phyloP scores from a whole-genome alignment of 192 early-diverging fungal species.

The Linnemannia hyalina region DNA sequence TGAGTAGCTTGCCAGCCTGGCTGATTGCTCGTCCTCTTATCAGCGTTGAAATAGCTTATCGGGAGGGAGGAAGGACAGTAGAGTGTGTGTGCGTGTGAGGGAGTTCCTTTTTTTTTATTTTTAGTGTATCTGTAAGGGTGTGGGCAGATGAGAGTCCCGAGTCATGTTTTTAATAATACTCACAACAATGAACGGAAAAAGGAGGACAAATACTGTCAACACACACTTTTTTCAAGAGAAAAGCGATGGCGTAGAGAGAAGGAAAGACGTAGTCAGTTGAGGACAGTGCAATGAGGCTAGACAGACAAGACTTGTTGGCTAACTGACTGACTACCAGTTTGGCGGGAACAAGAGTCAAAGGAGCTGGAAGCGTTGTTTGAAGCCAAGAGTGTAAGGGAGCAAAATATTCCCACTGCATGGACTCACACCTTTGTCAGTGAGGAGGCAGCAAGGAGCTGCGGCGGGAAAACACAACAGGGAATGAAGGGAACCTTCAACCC shows the following conservation, averaged over 20 bases:
- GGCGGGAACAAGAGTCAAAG: not conserved
- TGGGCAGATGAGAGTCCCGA: not conserved
- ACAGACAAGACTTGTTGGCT: no score
- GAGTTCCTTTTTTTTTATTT: conserved; percentile 8
- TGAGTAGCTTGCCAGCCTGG: not conserved
- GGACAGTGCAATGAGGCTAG: no score
- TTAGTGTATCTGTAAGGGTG: not conserved
- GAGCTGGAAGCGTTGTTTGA: not conserved
- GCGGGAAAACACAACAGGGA: not conserved
- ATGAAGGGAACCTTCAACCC: not conserved
- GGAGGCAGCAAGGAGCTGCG: not conserved
- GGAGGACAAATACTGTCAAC: not conserved
- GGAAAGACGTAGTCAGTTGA: no score
- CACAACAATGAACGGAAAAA: not conserved
- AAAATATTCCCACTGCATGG: not conserved
- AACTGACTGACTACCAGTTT: not conserved
- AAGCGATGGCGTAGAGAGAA: not conserved
- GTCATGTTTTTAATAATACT: conserved; percentile 2
- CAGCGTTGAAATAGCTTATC: not conserved
- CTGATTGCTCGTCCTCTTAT: not conserved
- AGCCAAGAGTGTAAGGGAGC: not conserved
- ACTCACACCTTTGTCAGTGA: not conserved
- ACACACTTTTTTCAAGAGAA: not conserved
- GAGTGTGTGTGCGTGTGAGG: no score
- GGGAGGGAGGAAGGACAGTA: not conserved